These are phyloP conservation scores for Xylaria longipes DNA, from an alignment of 495 filamentous ascomycete species.

Conservation along the genomic window DNA sequence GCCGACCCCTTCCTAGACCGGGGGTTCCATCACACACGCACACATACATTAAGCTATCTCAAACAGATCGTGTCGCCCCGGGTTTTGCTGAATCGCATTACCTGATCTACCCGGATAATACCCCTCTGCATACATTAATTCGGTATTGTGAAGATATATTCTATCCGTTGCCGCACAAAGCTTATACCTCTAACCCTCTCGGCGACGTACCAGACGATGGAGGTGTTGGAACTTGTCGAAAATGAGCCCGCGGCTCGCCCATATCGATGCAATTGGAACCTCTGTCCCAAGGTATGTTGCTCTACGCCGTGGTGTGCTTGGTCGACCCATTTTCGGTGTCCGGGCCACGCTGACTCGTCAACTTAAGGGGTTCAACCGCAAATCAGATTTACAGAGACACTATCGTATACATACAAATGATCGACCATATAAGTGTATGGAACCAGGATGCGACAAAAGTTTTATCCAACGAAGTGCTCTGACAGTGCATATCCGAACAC, in stretches of 20 bases:
- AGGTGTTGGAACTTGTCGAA: constrained; percentile 61
- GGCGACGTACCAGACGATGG: constrained; percentile 48
- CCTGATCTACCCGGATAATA: constrained; percentile 28
- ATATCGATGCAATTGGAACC: constrained; percentile 60
- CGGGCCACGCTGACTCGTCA: constrained; percentile 8
- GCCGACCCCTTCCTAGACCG: constrained; percentile 47
- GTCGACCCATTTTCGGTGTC: constrained; percentile 34
- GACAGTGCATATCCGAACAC: constrained; percentile 84
- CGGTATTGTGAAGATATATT: constrained; percentile 7
- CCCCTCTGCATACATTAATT: constrained; percentile 20
- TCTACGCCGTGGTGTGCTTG: constrained; percentile 4
- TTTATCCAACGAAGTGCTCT: constrained; percentile 91
- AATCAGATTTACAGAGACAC: constrained; percentile 88
- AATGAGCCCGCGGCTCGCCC: constrained; percentile 58
- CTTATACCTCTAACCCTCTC: not conserved
- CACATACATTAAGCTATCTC: constrained; percentile 27
- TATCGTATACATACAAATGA: constrained; percentile 92
- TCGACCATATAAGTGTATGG: constrained; percentile 70
- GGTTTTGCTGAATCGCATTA: constrained; percentile 17
- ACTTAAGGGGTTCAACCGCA: constrained; percentile 87
- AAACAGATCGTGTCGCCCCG: constrained; percentile 39
- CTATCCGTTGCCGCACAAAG: not conserved
- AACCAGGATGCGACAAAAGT: constrained; percentile 77
- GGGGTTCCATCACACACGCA: constrained; percentile 39
- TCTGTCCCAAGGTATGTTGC: constrained; percentile 57